Evolutionary conservation across 1,284 basidiomycete species (phyloP), one percentile per base, ranked within the genome.

Genomic region (Cryptococcus sp.): DNA sequence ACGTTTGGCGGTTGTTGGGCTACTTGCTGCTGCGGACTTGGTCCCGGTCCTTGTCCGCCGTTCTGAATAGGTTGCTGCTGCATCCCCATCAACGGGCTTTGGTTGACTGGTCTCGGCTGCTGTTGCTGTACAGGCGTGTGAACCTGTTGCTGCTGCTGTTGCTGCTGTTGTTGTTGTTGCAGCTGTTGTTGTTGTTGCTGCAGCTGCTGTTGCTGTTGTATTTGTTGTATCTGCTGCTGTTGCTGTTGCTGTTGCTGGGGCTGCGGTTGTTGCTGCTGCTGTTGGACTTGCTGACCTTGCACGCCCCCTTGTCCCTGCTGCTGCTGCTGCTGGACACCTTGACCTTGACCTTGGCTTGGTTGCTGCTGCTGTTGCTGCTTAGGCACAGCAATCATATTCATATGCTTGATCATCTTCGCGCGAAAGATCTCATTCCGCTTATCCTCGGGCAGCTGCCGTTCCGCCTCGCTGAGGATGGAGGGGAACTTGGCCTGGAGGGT

Each of bases 371-470:
- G 39, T 13, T 17, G 41, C 41, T 43, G 41, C 16, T 20, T 43
- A 6, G 41, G 41, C 5, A 17, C 41, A n/a, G 41, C 41, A 13
- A 17, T 20, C 13, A 35, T 45, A 23, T 48, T 54, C 54, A 68
- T 58, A 15, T 59, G 23, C 16, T 27, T 52, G 3, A 50, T 48
- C 58, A 67, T 58, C 53, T 60, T 65, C 13, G 47, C 42, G 15
- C 55, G 38, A 19, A 69, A 52, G 13, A 67, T 27, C 20, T 61
- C 55, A 20, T 57, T 55, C 27, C 59, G 47, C 47, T 62, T 58
- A 15, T 64, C 59, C 4, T 66, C 63, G 3, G 73, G 71, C 13
- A 76, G 52, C 20, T 57, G 49, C 47, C 56, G 60, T 56, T 76
- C 73, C 10, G 57, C 63, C 1, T 67, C 62, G 5, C 61, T 63